Evolutionary conservation across 1,139 yeast species (phyloP).

Genomic region (Hansenula lynferdii): DNA sequence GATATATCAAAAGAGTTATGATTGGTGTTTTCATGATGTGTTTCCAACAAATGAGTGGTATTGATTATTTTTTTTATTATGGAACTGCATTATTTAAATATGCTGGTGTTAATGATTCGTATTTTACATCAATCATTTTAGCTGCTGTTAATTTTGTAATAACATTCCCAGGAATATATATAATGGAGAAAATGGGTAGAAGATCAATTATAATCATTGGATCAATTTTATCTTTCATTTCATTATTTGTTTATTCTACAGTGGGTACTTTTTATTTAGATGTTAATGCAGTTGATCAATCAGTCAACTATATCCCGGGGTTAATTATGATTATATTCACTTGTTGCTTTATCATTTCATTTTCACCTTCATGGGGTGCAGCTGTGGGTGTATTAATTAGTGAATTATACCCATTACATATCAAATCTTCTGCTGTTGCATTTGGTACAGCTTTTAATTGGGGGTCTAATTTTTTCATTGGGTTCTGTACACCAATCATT

Average conservation of each 20-base stretch:
- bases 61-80: slow-evolving; percentile 51
- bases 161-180: slow-evolving; percentile 62
- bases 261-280: slow-evolving; percentile 47
- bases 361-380: slow-evolving; percentile 87
- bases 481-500: slow-evolving; percentile 67
- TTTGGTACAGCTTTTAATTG: slow-evolving; percentile 71
- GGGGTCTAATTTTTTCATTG: slow-evolving; percentile 70
- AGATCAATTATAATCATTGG: slow-evolving; percentile 58
- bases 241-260: slow-evolving; percentile 60
- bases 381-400: slow-evolving; percentile 70
- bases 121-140: slow-evolving; percentile 55
- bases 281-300: slow-evolving; percentile 29
- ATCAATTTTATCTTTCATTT: slow-evolving; percentile 53
- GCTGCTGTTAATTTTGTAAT: slow-evolving; percentile 73
- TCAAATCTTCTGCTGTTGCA: slow-evolving; percentile 73
- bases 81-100: slow-evolving; percentile 50
- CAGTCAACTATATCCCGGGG: slow-evolving; percentile 29
- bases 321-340: slow-evolving; percentile 69
- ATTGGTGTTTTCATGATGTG: slow-evolving; percentile 42
- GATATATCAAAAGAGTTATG: slow-evolving; percentile 37
- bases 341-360: slow-evolving; percentile 68
- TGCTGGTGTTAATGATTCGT: slow-evolving; percentile 41
- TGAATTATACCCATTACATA: slow-evolving; percentile 73
- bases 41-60: slow-evolving; percentile 51
- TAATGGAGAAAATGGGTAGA: slow-evolving; percentile 68